Percentiles rank a stretch among this genome's conserved stretches.
These are phyloP conservation scores for Colletotrichum tropicicola DNA, from an alignment of 2,329 filamentous ascomycete genomes.

Conservation along the genomic window DNA sequence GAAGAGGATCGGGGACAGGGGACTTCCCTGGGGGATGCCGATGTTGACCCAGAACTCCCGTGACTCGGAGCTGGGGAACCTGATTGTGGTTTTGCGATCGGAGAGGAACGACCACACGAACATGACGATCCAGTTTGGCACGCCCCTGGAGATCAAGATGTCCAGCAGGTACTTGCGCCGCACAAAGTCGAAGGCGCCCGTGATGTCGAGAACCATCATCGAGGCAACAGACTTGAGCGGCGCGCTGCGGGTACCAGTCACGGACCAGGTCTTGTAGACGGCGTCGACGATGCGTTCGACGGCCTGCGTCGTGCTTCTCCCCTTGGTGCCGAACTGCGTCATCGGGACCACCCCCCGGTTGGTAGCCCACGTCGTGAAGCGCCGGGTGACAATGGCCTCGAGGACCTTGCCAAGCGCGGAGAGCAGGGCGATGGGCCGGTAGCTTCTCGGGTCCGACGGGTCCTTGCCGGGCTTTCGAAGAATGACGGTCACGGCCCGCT, in stretches of 20 bases:
- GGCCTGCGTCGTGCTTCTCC: neutral
- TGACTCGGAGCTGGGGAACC: neutral
- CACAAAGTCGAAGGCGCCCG: neutral
- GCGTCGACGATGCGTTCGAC: neutral
- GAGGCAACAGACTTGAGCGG: neutral
- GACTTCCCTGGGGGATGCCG: neutral
- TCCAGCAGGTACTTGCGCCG: neutral
- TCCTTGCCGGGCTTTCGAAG: neutral
- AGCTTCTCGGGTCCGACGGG: neutral
- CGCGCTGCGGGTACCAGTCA: no score
- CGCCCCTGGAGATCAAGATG: neutral
- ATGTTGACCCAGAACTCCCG: neutral
- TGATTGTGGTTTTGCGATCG: neutral
- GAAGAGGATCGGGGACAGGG: neutral
- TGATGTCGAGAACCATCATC: neutral
- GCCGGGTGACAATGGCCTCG: neutral
- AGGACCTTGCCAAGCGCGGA: neutral
- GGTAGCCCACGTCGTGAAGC: neutral
- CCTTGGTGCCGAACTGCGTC: neutral
- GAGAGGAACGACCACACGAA: neutral
- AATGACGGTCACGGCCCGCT: neutral
- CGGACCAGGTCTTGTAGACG: neutral
- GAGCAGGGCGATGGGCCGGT: neutral
- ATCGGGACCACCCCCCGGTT: neutral
- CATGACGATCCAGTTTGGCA: neutral